Evolutionary conservation across 2,329 filamentous ascomycete genomes (phyloP), one percentile per base, ranked within the genome.

Genomic region (Phialophora macrospora): DNA sequence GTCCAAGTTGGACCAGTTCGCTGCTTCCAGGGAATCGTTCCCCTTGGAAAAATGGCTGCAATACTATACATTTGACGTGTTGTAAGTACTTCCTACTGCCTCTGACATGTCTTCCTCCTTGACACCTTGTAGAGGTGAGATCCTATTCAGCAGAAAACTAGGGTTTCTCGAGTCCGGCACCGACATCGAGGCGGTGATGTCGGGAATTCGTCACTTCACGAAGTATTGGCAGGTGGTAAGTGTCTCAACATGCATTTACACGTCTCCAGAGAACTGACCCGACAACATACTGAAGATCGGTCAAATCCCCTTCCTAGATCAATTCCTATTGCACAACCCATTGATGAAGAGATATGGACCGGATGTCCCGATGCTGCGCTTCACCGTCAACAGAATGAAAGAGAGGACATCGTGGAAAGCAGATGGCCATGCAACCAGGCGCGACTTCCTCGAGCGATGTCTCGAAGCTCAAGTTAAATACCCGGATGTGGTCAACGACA

Each of bases 351-450:
- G 87, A 72, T 87, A 84, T 78, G 89, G 90, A 73, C 85, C 85
- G 5, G 87, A 89, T 8, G 90, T 91, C 73, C 88, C 90, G 1
- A 88, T 91, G 0, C 90, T 89, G 7, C 81, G 81, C 20, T 93
- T 93, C 74, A 90, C 90, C 0, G 82, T 86, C 62, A 85, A 83
- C 3, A 86, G 88, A 64, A 88, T 90, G 79, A 83, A 83, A 26
- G 88, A 90, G 74, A 86, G 90, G 30, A 81, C 87, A 1, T 77
- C 80, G 12, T 55, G 32, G 7, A 65, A 57, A 30, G 52, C 52
- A 7, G 20, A 32, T 26, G 62, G 54, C 6, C 44, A 56, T 24
- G 41, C 24, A 12, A 49, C 28, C 34, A 60, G 64, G 32, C 60
- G 54, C 17, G 68, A 68, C 60, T 66, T 68, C 38, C 62, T 65